These are phyloP conservation scores for Kentomonas sorsogonicus DNA, from an alignment of 208 protist species.

Conservation along the genomic window DNA sequence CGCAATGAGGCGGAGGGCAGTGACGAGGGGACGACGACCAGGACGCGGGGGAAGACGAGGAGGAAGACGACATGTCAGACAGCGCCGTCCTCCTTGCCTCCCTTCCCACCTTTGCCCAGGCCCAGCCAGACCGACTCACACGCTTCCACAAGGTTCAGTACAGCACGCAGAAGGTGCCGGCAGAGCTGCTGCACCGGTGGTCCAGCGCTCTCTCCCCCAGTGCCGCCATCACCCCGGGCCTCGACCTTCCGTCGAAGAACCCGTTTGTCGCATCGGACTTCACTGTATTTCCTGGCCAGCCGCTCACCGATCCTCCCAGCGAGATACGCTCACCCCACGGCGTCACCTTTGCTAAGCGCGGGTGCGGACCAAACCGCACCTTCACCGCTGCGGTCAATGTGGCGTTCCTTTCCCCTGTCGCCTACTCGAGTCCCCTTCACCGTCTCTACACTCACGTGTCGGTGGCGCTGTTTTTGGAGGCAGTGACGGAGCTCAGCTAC, in stretches of 20 bases:
- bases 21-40: too few species aligned
- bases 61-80: constrained; percentile 9
- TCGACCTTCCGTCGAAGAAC: constrained; percentile 42
- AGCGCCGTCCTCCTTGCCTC: constrained; percentile 29
- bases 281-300: constrained; percentile 22
- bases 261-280: constrained; percentile 75
- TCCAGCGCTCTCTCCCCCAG: neutral
- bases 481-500: constrained; percentile 51
- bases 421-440: constrained; percentile 33
- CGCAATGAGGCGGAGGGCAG: too few species aligned
- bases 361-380: constrained; percentile 45
- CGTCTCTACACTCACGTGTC: constrained; percentile 64
- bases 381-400: constrained; percentile 55
- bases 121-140: constrained; percentile 20
- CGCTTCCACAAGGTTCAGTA: constrained; percentile 38
- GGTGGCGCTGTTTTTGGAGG: constrained; percentile 32
- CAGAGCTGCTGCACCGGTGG: constrained; percentile 18
- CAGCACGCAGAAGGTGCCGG: constrained; percentile 18
- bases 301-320: neutral
- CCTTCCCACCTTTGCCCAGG: constrained; percentile 51
- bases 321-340: constrained; percentile 5
- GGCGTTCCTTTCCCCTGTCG: constrained; percentile 39
- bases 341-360: constrained; percentile 30
- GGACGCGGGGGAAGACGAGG: constrained; percentile 1
- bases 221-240: constrained; percentile 12